phyloP scores from a whole-genome alignment of 371 early-diverging fungal genomes.

The Smittium mucronatum region DNA sequence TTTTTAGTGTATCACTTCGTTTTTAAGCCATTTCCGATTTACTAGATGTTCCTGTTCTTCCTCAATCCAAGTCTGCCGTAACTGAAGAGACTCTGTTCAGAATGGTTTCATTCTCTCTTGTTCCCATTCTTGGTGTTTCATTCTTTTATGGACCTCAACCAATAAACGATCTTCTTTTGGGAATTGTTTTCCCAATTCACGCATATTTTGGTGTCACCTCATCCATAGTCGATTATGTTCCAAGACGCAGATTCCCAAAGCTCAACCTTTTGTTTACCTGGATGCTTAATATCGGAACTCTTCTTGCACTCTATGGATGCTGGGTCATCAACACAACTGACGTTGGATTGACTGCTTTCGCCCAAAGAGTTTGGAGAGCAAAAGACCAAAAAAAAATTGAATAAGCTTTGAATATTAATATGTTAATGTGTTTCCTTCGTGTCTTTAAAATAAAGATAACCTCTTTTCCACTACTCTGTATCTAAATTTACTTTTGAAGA shows the following conservation, averaged over 20 bases:
- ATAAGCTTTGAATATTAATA: no score
- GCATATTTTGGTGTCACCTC: conserved; percentile 62
- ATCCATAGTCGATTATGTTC: conserved; percentile 68
- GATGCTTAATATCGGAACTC: conserved; percentile 53
- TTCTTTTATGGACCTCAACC: conserved; percentile 66
- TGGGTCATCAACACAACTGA: conserved; percentile 92
- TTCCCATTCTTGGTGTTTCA: conserved; percentile 66
- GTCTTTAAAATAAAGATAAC: no score
- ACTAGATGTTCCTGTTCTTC: neutral
- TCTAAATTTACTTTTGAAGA: no score
- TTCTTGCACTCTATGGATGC: conserved; percentile 64
- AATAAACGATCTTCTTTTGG: conserved; percentile 73
- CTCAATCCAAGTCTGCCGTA: neutral
- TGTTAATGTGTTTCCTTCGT: no score
- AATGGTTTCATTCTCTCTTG: conserved; percentile 3
- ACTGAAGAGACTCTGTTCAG: neutral
- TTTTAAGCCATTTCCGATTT: neutral
- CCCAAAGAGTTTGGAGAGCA: conserved; percentile 68
- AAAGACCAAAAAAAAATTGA: conserved; percentile 18
- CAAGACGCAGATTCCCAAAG: conserved; percentile 47
- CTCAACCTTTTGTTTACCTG: conserved; percentile 47
- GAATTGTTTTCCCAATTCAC: conserved; percentile 80
- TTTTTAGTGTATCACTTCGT: neutral
- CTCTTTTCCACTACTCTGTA: no score
- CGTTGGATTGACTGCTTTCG: conserved; percentile 79